Percentiles rank a stretch among this genome's conserved stretches.
Evolutionary conservation across 2,329 filamentous ascomycete species (phyloP).

Genomic region (Cercospora nicotianae): DNA sequence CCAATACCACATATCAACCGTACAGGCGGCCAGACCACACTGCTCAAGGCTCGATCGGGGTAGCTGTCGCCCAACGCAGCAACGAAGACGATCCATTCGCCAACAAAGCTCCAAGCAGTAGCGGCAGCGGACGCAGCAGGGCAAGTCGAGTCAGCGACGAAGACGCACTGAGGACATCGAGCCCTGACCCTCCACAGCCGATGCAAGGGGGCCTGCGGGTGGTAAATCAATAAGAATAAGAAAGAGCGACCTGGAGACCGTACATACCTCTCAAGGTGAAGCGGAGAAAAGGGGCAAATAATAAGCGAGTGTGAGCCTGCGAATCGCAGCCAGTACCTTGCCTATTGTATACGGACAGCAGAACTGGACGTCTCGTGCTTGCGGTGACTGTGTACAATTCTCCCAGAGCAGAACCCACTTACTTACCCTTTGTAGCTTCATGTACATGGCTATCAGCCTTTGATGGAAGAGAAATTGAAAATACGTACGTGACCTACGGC

Average conservation of each 20-base stretch:
- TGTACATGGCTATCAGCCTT: background rate
- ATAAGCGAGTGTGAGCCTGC: background rate
- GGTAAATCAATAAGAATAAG: conserved; percentile 1
- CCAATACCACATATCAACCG: background rate
- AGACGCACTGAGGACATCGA: background rate
- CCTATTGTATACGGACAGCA: background rate
- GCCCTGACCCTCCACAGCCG: conserved; percentile 1
- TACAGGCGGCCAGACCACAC: background rate
- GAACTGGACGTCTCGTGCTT: background rate
- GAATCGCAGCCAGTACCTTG: background rate
- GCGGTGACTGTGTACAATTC: background rate
- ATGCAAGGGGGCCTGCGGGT: background rate
- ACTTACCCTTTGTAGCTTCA: background rate
- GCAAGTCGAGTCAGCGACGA: background rate
- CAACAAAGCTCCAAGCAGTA: background rate
- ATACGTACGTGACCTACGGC: background rate
- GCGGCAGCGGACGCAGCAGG: background rate
- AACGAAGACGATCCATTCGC: background rate
- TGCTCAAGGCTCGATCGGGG: background rate
- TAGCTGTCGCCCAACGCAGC: background rate
- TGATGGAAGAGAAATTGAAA: background rate
- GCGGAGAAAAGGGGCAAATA: background rate
- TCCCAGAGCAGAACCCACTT: background rate
- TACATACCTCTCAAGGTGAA: background rate
- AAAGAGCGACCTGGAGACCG: background rate